A percentile compares a stretch with the other conserved stretches of the same genome.
Evolutionary conservation across 768 basidiomycete species (phyloP).

Genomic region (Leccinum longicurvipes): DNA sequence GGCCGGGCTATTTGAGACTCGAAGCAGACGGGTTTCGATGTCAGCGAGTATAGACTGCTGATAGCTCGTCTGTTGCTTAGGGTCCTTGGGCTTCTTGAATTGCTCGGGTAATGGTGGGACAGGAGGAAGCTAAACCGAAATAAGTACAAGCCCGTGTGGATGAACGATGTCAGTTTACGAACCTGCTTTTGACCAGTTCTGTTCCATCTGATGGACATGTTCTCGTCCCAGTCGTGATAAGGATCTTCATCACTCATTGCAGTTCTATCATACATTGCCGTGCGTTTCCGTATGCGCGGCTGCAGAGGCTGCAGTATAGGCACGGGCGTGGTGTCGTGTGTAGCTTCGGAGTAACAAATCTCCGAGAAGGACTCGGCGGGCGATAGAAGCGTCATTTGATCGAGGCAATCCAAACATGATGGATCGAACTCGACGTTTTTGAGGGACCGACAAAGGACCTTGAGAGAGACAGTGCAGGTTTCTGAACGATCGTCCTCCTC

Average conservation of each 20-base stretch:
- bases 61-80: conserved; percentile 23
- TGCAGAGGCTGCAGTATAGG: conserved; percentile 31
- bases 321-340: conserved; percentile 31
- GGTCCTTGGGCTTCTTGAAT: conserved; percentile 11
- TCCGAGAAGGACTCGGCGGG: conserved; percentile 43
- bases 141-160: neutral
- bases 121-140: conserved; percentile 19
- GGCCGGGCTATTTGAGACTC: conserved; percentile 23
- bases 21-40: conserved; percentile 29
- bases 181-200: conserved; percentile 17
- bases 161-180: conserved; percentile 2
- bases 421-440: conserved; percentile 39
- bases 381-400: conserved; percentile 39
- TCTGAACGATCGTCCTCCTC: conserved; percentile 30
- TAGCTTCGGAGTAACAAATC: conserved; percentile 40
- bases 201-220: conserved; percentile 27
- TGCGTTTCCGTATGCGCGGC: conserved; percentile 30
- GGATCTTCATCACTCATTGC: conserved; percentile 35
- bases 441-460: conserved; percentile 33
- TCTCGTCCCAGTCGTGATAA: conserved; percentile 35
- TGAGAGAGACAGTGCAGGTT: conserved; percentile 27
- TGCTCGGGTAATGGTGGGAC: conserved; percentile 29
- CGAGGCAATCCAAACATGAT: conserved; percentile 39
- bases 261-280: conserved; percentile 29
- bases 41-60: conserved; percentile 32